These are phyloP conservation scores for Lactuca saligna DNA, from an alignment of 129 eudicot species.

Conservation along the genomic window DNA sequence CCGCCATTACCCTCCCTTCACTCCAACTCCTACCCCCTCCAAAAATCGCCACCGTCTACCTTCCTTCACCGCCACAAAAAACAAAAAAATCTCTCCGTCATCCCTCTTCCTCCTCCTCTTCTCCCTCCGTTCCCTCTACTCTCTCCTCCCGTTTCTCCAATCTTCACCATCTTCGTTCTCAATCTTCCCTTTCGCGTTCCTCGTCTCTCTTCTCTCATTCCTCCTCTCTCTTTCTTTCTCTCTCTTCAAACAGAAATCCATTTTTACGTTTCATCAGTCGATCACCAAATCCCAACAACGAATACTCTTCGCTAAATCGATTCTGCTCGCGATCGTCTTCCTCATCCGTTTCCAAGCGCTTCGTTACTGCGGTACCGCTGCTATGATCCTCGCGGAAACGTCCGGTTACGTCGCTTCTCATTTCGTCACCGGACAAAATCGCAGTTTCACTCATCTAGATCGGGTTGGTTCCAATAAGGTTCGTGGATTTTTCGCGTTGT, in stretches of 20 bases:
- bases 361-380: conserved; percentile 86
- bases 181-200: conserved; percentile 72
- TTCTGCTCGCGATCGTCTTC: conserved; percentile 64
- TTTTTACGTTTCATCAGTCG: conserved; percentile 41
- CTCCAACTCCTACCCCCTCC: conserved; percentile 92
- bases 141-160: conserved; percentile 93
- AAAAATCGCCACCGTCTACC: conserved; percentile 69
- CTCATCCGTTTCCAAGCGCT: conserved; percentile 86
- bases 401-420: conserved; percentile 66
- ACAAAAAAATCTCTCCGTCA: conserved; percentile 45
- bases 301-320: conserved; percentile 49
- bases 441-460: conserved; percentile 24
- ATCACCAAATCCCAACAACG: conserved; percentile 47
- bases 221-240: conserved; percentile 57
- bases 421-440: conserved; percentile 43
- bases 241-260: conserved; percentile 26
- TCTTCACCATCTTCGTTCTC: conserved; percentile 81
- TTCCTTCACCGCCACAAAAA: conserved; percentile 28
- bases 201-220: conserved; percentile 78
- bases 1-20: conserved; percentile 51
- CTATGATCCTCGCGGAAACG: conserved; percentile 84
- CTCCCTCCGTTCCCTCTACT: conserved; percentile 94
- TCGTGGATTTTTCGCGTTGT: conserved; percentile 74
- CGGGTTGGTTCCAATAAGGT: conserved; percentile 46
- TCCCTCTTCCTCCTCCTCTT: conserved; percentile 71